A percentile compares a stretch with the other conserved stretches of the same genome.
Conservation (phyloP, 2,329 filamentous ascomycete species). For the Dryadomyces quercivorus region DNA sequence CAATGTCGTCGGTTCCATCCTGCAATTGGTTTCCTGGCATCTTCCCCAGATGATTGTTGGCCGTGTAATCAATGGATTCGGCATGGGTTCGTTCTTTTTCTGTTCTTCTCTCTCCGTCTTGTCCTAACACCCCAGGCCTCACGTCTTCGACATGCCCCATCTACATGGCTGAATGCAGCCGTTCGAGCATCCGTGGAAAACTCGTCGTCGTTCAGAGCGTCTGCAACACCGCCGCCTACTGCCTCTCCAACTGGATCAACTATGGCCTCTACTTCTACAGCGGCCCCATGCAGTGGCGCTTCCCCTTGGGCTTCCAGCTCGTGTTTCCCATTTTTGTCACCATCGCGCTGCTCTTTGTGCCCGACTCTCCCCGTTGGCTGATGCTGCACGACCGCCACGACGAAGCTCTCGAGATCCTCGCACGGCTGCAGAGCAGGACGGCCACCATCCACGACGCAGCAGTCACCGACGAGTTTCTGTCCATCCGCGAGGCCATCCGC, state of each 20-base stretch:
- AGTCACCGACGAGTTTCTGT: slow-evolving; percentile 17
- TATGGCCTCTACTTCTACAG: slow-evolving; percentile 24
- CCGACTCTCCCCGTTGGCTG: slow-evolving; percentile 41
- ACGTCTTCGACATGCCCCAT: slow-evolving; percentile 23
- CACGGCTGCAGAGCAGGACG: slow-evolving; percentile 40
- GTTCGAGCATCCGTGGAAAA: slow-evolving; percentile 25
- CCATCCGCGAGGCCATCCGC: not conserved
- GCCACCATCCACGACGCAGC: slow-evolving; percentile 13
- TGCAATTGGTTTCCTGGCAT: slow-evolving; percentile 22
- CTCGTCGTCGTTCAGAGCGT: slow-evolving; percentile 31
- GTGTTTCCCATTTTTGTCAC: slow-evolving; percentile 24
- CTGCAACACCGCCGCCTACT: slow-evolving; percentile 29
- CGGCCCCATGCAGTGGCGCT: slow-evolving; percentile 23
- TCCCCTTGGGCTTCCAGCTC: slow-evolving; percentile 24
- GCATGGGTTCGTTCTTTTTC: slow-evolving; percentile 13
- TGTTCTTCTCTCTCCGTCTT: not conserved
- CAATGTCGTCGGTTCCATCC: slow-evolving; percentile 21
- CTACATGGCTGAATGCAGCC: slow-evolving; percentile 21
- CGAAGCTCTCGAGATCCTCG: slow-evolving; percentile 42
- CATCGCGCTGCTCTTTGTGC: slow-evolving; percentile 19
- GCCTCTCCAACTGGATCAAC: slow-evolving; percentile 35
- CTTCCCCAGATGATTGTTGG: slow-evolving; percentile 29
- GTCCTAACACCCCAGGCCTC: slow-evolving; percentile 11
- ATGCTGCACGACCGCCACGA: slow-evolving; percentile 40
- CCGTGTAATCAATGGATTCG: slow-evolving; percentile 27